Evolutionary conservation across 345 rosid species (phyloP).

Genomic region (Citrus australasica): DNA sequence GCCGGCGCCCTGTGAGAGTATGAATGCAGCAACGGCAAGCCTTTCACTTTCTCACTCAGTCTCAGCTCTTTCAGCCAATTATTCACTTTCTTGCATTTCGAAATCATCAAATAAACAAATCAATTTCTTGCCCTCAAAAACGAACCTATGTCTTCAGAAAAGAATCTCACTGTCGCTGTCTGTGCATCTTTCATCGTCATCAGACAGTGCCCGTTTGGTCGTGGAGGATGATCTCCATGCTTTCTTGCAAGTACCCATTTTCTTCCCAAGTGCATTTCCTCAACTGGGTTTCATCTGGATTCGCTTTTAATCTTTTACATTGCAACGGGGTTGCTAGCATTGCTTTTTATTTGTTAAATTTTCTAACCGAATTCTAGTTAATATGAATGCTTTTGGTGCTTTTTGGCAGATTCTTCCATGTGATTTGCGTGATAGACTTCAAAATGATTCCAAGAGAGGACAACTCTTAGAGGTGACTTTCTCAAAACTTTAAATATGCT

Average conservation of each 20-base stretch:
- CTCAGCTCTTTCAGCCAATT: not conserved
- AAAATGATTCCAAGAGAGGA: slow-evolving; percentile 43
- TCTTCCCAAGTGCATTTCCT: slow-evolving; percentile 10
- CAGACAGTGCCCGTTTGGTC: slow-evolving; percentile 7
- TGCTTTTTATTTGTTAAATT: not conserved
- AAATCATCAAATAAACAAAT: not conserved
- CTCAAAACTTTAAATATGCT: not conserved
- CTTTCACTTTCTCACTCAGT: not conserved
- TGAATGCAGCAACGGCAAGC: not conserved
- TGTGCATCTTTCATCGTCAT: slow-evolving; percentile 7
- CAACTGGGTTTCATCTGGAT: not conserved
- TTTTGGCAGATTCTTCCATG: slow-evolving; percentile 49
- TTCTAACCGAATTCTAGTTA: not conserved
- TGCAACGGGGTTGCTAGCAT: not conserved
- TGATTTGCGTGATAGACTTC: slow-evolving; percentile 45
- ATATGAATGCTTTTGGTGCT: slow-evolving; percentile 1
- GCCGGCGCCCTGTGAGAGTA: not conserved
- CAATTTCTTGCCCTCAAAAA: not conserved
- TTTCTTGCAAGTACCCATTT: slow-evolving; percentile 36
- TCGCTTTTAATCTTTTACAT: not conserved
- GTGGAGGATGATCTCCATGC: slow-evolving; percentile 49
- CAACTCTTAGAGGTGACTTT: slow-evolving; percentile 52
- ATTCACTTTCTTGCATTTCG: not conserved
- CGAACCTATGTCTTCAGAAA: not conserved
- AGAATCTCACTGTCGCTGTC: not conserved